A percentile compares a stretch with the other conserved stretches of the same genome.
These are phyloP conservation scores for Penicillium samsonianum DNA, from an alignment of 495 filamentous ascomycete species.

Conservation along the genomic window DNA sequence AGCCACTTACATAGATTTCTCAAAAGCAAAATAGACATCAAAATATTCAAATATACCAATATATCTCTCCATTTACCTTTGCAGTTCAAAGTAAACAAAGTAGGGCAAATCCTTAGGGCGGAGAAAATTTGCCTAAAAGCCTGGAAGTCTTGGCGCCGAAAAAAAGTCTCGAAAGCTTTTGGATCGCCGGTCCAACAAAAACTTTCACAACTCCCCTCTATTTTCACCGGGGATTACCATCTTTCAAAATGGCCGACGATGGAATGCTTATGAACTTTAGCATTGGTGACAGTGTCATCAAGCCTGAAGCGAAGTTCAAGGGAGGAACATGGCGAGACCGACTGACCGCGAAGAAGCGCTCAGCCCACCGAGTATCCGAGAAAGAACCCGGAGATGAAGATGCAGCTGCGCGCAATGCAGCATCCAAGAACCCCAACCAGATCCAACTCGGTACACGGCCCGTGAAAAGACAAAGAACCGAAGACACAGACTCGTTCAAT, in stretches of 20 bases:
- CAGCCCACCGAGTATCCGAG: constrained; percentile 47
- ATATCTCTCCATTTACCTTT: constrained; percentile 1
- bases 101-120: constrained; percentile 40
- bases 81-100: constrained; percentile 32
- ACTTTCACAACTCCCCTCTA: constrained; percentile 3
- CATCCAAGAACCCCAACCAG: constrained; percentile 42
- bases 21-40: background rate
- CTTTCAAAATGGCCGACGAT: constrained; percentile 79
- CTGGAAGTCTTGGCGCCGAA: constrained; percentile 30
- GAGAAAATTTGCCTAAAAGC: constrained; percentile 37
- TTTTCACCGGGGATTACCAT: constrained; percentile 11
- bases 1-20: background rate
- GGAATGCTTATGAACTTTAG: constrained; percentile 93
- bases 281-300: constrained; percentile 60
- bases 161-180: constrained; percentile 33
- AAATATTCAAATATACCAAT: constrained; percentile 16
- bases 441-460: constrained; percentile 38
- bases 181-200: constrained; percentile 15
- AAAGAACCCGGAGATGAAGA: constrained; percentile 32
- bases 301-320: constrained; percentile 69
- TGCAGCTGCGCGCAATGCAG: constrained; percentile 19
- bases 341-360: constrained; percentile 73
- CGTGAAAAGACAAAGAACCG: constrained; percentile 43
- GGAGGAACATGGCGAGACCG: constrained; percentile 92
- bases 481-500: constrained; percentile 28